These are phyloP conservation scores for Yamadazyma spencermartinsiae DNA, from an alignment of 1,139 yeast species.

Conservation along the genomic window DNA sequence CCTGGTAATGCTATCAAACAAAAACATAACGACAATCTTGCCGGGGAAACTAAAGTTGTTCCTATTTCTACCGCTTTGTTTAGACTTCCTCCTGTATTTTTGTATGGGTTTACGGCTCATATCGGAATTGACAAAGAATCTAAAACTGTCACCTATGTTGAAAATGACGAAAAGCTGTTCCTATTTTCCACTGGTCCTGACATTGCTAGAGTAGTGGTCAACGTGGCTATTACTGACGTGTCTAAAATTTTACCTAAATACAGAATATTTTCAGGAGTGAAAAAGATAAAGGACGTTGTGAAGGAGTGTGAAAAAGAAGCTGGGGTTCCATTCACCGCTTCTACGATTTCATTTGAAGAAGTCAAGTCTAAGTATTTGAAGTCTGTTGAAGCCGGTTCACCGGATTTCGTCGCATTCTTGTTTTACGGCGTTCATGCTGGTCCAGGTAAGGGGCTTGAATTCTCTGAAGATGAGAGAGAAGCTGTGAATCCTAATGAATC, in stretches of 20 bases:
- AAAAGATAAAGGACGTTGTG: slow-evolving; percentile 40
- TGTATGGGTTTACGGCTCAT: slow-evolving; percentile 33
- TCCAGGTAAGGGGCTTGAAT: slow-evolving; percentile 38
- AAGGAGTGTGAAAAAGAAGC: slow-evolving; percentile 42
- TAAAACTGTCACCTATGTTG: slow-evolving; percentile 40
- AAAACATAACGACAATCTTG: slow-evolving; percentile 38
- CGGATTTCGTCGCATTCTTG: slow-evolving; percentile 24
- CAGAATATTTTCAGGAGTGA: slow-evolving; percentile 42
- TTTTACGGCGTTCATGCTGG: slow-evolving; percentile 31
- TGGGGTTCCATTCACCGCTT: slow-evolving; percentile 30
- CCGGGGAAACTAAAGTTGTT: slow-evolving; percentile 48
- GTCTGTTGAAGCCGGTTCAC: slow-evolving; percentile 1
- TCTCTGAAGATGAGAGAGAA: too few species aligned
- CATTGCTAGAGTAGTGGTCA: slow-evolving; percentile 48
- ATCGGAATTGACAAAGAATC: slow-evolving; percentile 39
- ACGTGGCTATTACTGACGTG: slow-evolving; percentile 38
- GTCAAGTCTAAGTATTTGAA: not conserved
- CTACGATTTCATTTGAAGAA: slow-evolving; percentile 16
- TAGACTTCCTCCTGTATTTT: slow-evolving; percentile 38
- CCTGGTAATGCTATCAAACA: slow-evolving; percentile 40
- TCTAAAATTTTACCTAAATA: slow-evolving; percentile 46
- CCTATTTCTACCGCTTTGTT: slow-evolving; percentile 49
- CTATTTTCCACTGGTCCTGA: slow-evolving; percentile 40
- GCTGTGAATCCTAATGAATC: slow-evolving; percentile 53
- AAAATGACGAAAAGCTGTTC: slow-evolving; percentile 38